Evolutionary conservation across 768 basidiomycete genomes (phyloP), one percentile per base, ranked within the genome.

Genomic region (Auricularia cornea): DNA sequence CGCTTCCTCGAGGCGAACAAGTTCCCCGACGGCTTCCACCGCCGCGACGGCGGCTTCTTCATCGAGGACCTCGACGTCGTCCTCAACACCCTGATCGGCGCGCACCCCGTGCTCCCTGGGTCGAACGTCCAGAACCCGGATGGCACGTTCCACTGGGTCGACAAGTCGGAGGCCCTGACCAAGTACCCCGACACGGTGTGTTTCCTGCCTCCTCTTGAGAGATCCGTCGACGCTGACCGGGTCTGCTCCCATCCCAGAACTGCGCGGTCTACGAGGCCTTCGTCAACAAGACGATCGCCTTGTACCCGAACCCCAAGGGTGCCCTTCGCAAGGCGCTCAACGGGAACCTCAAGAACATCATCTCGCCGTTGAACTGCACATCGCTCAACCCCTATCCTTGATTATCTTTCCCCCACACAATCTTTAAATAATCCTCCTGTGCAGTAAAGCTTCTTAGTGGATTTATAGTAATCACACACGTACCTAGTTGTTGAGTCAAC

Each of bases 291-390:
- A 60, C 54, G 33, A 28, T 61, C 16, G 23, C 48, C 16, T 41
- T 51, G 41, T 64, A 64, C 44, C 63, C 63, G 23, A 64, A 64
- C 23, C 63, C 63, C 18, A 64, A 44, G 30, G 63, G 63, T 14
- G n/a, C 41, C 8, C 48, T 64, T 2, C 41, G 41, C n/a, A 41
- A 40, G 10, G 59, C 60, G 16, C 33, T 64, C 23, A 61, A 60
- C 5, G 33, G 16, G 23, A 64, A 64, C 59, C 51, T 64, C 23
- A 57, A 30, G 3, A 51, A 51, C 33, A 28, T 62, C 48, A 29
- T 52, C 35, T 38, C 35, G 1, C 35, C 35, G 8, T 8, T 38
- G 35, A 38, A 38, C 35, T 38, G 35, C 35, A 38, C 35, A 14
- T 14, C 8, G 16, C 10, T 14, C 8, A 10, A 10, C 35, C 35